Evolutionary conservation across 371 early-diverging fungal species (phyloP).

Genomic region (Zopfochytrium polystomum): DNA sequence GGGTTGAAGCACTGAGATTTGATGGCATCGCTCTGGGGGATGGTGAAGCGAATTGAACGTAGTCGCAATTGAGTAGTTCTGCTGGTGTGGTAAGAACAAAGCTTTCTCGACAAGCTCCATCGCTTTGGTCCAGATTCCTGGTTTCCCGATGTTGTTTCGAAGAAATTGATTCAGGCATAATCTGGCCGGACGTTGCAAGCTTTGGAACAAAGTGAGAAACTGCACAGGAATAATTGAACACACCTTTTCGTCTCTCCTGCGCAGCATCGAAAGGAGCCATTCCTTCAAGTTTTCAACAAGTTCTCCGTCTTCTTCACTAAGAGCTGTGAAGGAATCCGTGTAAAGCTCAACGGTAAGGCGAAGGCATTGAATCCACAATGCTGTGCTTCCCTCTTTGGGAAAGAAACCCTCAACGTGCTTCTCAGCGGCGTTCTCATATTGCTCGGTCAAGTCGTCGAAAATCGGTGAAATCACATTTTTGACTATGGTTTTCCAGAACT

Average conservation of each 20-base stretch:
- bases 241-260: conserved; percentile 22
- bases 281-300: conserved; percentile 4
- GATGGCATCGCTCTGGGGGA: background rate
- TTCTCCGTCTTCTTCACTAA: conserved; percentile 19
- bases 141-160: conserved; percentile 33
- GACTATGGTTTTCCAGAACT: conserved; percentile 46
- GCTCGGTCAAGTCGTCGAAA: conserved; percentile 45
- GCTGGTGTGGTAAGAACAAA: conserved; percentile 43
- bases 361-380: conserved; percentile 48
- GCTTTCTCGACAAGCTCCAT: conserved; percentile 40
- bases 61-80: conserved; percentile 39
- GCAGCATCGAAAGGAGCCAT: conserved; percentile 22
- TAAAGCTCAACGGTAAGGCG: conserved; percentile 42
- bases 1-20: background rate
- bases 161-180: conserved; percentile 52
- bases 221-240: conserved; percentile 16
- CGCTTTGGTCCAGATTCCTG: conserved; percentile 40
- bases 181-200: conserved; percentile 51
- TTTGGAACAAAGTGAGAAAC: conserved; percentile 18
- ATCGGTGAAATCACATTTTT: conserved; percentile 50
- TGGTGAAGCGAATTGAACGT: too few species aligned
- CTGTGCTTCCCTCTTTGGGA: conserved; percentile 22
- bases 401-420: conserved; percentile 7
- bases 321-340: conserved; percentile 32
- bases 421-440: conserved; percentile 15